Base-by-base conservation (phyloP, 371 early-diverging fungal genomes). In the Synchytrium microbalum region DNA sequence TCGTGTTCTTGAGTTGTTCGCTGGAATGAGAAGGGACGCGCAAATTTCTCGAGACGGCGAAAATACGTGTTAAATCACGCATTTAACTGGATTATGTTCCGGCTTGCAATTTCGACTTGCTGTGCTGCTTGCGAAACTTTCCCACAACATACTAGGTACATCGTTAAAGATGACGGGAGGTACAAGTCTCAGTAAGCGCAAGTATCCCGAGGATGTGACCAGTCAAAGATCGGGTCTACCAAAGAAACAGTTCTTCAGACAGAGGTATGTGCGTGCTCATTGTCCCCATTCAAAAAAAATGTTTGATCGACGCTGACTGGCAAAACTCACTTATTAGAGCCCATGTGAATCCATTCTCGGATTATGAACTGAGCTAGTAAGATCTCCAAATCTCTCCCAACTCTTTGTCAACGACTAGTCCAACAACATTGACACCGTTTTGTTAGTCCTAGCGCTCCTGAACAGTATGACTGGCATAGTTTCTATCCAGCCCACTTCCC, bases 281-380 rank as follows among this genome's bases (percentile, higher is more conserved):
- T 38, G 19, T 38, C 46, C n/a, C n/a, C n/a, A n/a, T n/a, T n/a
- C n/a, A n/a, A n/a, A n/a, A n/a, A 38, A 10, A 19, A 5, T 38
- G 46, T 38, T 5, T 5, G 46, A 38, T 19, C 19, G 46, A 10
- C 46, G 19, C 19, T 38, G 19, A 38, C 46, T 38, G n/a, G 5
- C 46, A 38, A 10, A 10, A 10, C 19, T 10, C 46, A 38, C 19
- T 38, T 19, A 19, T 19, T 56, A 87, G 99, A 65, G 99, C 99
- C 25, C 99, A 99, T 78, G 92, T 94, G 64, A 99, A 99, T 73
- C 92, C 96, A 5, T 96, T 98, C 72, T 91, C 92, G 54, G 99
- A 98, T 75, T 94, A 95, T 72, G 81, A 88, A 26, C 82, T 98
- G 54, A 89, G 89, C 64, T 96, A 95, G 92, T 90, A 81, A 78